These are phyloP conservation scores for Viola odorata DNA, from an alignment of 345 rosid genomes.

Conservation along the genomic window DNA sequence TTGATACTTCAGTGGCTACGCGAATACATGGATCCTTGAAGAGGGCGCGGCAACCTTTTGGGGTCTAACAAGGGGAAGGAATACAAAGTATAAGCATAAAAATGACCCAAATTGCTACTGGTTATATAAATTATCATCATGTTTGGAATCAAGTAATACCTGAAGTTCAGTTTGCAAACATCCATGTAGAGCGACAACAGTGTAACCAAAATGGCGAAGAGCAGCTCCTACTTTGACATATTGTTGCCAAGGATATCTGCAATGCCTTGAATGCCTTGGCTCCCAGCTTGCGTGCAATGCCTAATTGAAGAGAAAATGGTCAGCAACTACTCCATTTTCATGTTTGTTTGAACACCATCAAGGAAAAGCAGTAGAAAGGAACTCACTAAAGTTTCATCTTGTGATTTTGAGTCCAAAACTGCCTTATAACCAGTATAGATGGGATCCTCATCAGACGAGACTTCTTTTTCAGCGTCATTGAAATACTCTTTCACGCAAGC, in stretches of 20 bases:
- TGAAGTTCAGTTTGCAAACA: slow-evolving; percentile 81
- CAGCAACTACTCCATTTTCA: neutral
- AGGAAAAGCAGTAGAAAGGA: neutral
- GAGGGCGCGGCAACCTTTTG: slow-evolving; percentile 51
- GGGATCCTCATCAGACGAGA: slow-evolving; percentile 40
- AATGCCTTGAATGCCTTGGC: slow-evolving; percentile 57
- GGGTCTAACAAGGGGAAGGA: slow-evolving; percentile 33
- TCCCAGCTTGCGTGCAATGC: slow-evolving; percentile 87
- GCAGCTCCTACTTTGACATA: slow-evolving; percentile 74
- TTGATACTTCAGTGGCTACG: slow-evolving; percentile 61
- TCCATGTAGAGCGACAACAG: slow-evolving; percentile 76
- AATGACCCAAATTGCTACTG: neutral
- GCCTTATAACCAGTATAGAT: slow-evolving; percentile 38
- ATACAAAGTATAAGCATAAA: neutral
- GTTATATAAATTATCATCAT: neutral
- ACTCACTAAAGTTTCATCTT: slow-evolving; percentile 66
- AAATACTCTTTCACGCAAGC: slow-evolving; percentile 74
- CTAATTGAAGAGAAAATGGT: slow-evolving; percentile 17
- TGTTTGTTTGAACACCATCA: neutral
- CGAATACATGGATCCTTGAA: slow-evolving; percentile 75
- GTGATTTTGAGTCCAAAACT: slow-evolving; percentile 73
- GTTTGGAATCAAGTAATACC: slow-evolving; percentile 24
- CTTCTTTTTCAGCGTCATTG: slow-evolving; percentile 29
- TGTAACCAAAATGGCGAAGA: slow-evolving; percentile 79
- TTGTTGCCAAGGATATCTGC: slow-evolving; percentile 71